Percentiles rank a stretch among this genome's conserved stretches.
Conservation (phyloP, 306 rosid genomes). For the Alnus rubra region DNA sequence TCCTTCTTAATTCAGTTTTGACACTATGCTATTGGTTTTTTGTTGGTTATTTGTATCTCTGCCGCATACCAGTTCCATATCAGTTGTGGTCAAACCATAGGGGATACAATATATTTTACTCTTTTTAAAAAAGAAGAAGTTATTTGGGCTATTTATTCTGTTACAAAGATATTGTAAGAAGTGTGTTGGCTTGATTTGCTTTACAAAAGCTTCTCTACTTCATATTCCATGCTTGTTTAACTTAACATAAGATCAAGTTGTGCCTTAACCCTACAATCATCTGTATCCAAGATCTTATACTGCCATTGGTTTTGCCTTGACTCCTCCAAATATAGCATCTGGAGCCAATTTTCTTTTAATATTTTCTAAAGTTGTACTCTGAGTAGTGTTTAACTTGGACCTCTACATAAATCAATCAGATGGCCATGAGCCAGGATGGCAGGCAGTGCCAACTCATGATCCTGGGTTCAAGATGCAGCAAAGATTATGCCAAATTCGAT, state of each 20-base stretch:
- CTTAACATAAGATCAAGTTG: not conserved
- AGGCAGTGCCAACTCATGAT: no score
- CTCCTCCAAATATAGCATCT: not conserved
- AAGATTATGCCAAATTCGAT: no score
- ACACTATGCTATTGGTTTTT: not conserved
- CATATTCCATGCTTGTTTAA: not conserved
- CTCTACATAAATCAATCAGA: no score
- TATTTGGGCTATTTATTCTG: no score
- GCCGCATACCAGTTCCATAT: not conserved
- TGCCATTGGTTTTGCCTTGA: not conserved
- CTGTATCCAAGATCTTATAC: not conserved
- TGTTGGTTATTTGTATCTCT: not conserved
- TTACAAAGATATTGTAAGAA: not conserved
- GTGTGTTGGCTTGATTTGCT: not conserved
- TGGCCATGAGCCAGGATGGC: no score
- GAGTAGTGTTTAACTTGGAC: no score
- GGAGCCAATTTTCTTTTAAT: not conserved
- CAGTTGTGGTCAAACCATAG: not conserved
- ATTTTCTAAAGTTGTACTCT: constrained; percentile 3
- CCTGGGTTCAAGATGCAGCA: no score
- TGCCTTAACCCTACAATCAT: not conserved
- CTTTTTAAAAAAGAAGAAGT: no score
- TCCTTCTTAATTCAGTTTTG: no score
- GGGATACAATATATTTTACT: no score
- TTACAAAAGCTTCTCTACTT: not conserved